Percentiles rank a stretch among this genome's conserved stretches.
These are phyloP conservation scores for Herpetomonas tarakana DNA, from an alignment of 208 protist genomes.

Conservation along the genomic window DNA sequence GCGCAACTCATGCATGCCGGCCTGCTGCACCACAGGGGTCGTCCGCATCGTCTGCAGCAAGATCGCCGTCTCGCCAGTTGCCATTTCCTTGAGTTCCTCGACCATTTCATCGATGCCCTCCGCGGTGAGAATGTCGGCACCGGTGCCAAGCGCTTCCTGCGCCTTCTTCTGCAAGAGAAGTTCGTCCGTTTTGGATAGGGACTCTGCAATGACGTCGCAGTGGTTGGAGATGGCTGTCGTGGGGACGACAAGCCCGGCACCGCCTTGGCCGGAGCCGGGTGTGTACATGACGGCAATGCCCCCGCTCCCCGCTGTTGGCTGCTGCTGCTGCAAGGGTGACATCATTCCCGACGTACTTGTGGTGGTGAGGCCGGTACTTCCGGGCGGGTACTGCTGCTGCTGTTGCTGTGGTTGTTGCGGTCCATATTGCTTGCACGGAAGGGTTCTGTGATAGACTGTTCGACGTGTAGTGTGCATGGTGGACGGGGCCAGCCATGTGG, in stretches of 20 bases:
- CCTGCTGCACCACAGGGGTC: conserved; percentile 61
- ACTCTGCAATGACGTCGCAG: conserved; percentile 79
- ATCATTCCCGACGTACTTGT: not conserved
- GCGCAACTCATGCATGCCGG: conserved; percentile 87
- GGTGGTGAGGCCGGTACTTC: not conserved
- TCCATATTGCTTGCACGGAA: not conserved
- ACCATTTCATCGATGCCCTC: conserved; percentile 86
- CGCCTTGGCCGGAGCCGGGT: conserved; percentile 48
- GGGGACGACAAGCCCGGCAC: conserved; percentile 48
- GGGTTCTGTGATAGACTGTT: too few species aligned
- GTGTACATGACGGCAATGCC: conserved; percentile 62
- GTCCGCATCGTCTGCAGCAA: conserved; percentile 53
- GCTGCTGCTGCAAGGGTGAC: not conserved
- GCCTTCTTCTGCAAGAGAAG: conserved; percentile 70
- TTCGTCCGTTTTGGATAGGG: conserved; percentile 83
- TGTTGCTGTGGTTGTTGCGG: conserved; percentile 1
- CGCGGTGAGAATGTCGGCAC: conserved; percentile 65
- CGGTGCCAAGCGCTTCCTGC: conserved; percentile 63
- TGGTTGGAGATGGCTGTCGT: conserved; percentile 67
- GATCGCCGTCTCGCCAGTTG: conserved; percentile 47
- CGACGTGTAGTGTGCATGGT: too few species aligned
- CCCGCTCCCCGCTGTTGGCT: conserved; percentile 6
- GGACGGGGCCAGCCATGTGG: too few species aligned
- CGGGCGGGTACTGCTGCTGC: not conserved
- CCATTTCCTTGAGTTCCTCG: conserved; percentile 64